Conservation (phyloP, 2,329 filamentous ascomycete genomes). For the Apiospora phragmitis region DNA sequence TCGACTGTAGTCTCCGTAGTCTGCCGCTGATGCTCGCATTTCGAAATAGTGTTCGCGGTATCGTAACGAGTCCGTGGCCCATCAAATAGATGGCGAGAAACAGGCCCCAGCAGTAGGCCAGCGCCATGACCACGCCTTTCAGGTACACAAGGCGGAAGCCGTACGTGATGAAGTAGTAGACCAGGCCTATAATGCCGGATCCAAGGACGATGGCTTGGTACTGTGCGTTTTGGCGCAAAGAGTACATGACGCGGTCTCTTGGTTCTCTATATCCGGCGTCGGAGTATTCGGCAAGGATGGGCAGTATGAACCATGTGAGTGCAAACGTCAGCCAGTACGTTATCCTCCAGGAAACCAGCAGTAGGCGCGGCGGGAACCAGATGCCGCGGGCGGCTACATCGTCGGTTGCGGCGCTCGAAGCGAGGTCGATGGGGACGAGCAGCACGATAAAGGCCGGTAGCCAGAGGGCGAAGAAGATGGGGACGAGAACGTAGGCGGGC, state of each 20-base stretch:
- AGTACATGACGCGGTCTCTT: conserved; percentile 78
- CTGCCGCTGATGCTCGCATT: conserved; percentile 75
- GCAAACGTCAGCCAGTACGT: conserved; percentile 97
- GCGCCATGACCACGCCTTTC: conserved; percentile 85
- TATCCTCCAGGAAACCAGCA: conserved; percentile 90
- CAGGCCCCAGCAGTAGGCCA: conserved; percentile 93
- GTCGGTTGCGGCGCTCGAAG: conserved; percentile 75
- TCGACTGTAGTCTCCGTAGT: conserved; percentile 72
- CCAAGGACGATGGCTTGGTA: conserved; percentile 83
- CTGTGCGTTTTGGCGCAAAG: conserved; percentile 80
- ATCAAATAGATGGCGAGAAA: conserved; percentile 93
- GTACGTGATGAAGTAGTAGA: conserved; percentile 82
- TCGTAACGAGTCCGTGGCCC: conserved; percentile 92
- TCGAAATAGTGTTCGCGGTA: conserved; percentile 78
- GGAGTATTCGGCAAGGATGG: conserved; percentile 89
- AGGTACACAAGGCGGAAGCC: conserved; percentile 71
- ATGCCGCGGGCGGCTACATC: conserved; percentile 75
- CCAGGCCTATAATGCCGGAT: conserved; percentile 67
- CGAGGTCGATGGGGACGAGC: conserved; percentile 92
- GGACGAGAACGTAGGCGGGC: conserved; percentile 84
- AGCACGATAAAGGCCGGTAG: conserved; percentile 89
- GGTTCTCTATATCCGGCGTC: conserved; percentile 92
- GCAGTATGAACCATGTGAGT: conserved; percentile 92
- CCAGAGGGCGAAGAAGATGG: conserved; percentile 94
- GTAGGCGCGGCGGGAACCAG: conserved; percentile 77